Evolutionary conservation across 176 grass and related monocot genomes (phyloP), one percentile per base, ranked within the genome.

Genomic region (Carex kokanica): DNA sequence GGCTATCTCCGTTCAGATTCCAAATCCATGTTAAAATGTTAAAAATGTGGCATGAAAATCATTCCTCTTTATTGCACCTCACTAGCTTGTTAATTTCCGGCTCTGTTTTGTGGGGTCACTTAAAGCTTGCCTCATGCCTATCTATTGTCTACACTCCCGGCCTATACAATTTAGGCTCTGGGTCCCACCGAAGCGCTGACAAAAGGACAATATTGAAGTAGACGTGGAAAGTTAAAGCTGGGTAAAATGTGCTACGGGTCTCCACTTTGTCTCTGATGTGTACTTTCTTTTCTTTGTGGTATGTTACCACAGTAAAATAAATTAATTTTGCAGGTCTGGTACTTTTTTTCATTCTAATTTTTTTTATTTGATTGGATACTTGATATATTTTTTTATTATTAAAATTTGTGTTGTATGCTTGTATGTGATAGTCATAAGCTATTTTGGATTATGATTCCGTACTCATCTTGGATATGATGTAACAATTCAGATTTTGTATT

Each of bases 31-130:
- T 68, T 53, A 31, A 64, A 47, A 47, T 47, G 1, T 17, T 32
- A 84, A 73, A 73, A 75, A 43, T 24, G 67, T 36, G 24, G 67
- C 66, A 84, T 84, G 52, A 32, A 21, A 84, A 60, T 60, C 23
- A 40, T 84, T 84, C 45, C 52, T 73, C 47, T 84, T 84, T 45
- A 74, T 74, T 74, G 82, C 65, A 40, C 65, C 15, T 32, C 36
- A 9, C 36, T 70, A 41, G 36, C 34, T 41, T n/a, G 34, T 36
- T 36, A 36, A 31, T 70, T 70, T 41, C 18, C 66, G 66, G 36
- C 16, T 61, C 6, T 16, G 13, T 66, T 69, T 6, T 2, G 66
- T 70, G 66, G 41, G 40, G n/a, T 23, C 11, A 40, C 15, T 52
- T 51, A 15, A 74, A 52, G 43, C 41, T 24, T 74, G n/a, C 3